These are phyloP conservation scores for Cucurbita maxima DNA, from an alignment of 306 rosid genomes.

Conservation along the genomic window DNA sequence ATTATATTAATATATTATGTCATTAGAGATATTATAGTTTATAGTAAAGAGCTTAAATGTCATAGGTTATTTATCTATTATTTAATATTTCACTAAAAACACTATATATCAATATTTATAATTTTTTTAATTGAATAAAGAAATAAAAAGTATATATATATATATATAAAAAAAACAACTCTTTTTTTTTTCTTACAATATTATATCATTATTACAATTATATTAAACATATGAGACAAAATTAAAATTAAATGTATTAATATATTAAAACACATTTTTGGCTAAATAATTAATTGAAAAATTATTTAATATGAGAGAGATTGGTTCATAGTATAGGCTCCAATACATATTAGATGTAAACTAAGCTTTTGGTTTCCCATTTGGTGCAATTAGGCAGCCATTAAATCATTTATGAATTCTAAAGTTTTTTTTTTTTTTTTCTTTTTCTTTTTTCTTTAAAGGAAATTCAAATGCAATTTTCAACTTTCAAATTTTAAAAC, in stretches of 20 bases:
- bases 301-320: not conserved
- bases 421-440: not conserved
- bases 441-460: too few relatives aligned
- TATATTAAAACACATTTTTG: too few relatives aligned
- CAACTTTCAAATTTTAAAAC: not conserved
- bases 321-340: not conserved
- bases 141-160: too few relatives aligned
- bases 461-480: not conserved
- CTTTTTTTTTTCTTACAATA: too few relatives aligned
- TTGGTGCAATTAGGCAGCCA: not conserved
- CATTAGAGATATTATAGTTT: not conserved
- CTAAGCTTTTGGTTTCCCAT: not conserved
- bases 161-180: too few relatives aligned
- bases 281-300: not conserved
- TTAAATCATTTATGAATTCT: not conserved
- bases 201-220: too few relatives aligned
- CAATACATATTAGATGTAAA: not conserved
- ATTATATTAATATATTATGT: not conserved
- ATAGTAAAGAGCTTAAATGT: not conserved
- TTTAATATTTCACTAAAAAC: too few relatives aligned
- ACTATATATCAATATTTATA: too few relatives aligned
- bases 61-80: too few relatives aligned
- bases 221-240: too few relatives aligned
- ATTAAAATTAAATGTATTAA: too few relatives aligned
- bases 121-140: too few relatives aligned